Percentiles rank a stretch among this genome's conserved stretches.
Evolutionary conservation across 176 grass and related monocot species (phyloP).

Genomic region (Stipa capillata): DNA sequence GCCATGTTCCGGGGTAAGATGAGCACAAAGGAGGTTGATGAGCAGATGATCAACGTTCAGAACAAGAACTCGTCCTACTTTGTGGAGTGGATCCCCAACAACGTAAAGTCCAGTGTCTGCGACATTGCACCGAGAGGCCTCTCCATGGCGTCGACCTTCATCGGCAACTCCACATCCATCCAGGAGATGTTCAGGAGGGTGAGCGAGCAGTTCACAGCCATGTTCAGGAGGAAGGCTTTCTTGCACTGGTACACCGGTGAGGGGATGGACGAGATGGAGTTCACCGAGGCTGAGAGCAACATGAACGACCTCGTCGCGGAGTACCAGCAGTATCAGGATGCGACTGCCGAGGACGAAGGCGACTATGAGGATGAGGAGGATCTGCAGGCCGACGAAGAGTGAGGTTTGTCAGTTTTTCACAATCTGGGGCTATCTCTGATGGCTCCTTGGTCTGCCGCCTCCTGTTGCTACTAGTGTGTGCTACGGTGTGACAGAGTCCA

Average conservation of each 20-base stretch:
- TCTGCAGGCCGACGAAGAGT: constrained; percentile 6
- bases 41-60: constrained; percentile 72
- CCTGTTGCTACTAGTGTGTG: neutral
- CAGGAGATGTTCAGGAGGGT: constrained; percentile 68
- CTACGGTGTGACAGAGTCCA: neutral
- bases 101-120: constrained; percentile 59
- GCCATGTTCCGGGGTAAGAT: constrained; percentile 72
- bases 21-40: constrained; percentile 71
- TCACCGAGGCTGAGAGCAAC: constrained; percentile 80
- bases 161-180: constrained; percentile 62
- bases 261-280: constrained; percentile 96
- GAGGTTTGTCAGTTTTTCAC: neutral
- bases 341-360: constrained; percentile 40
- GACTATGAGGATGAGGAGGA: constrained; percentile 56
- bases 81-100: constrained; percentile 72
- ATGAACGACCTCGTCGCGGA: constrained; percentile 61
- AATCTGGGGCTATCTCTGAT: neutral
- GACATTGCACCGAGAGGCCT: constrained; percentile 44
- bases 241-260: constrained; percentile 91
- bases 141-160: constrained; percentile 63
- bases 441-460: neutral
- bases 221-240: constrained; percentile 95
- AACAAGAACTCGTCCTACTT: constrained; percentile 71
- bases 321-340: constrained; percentile 65
- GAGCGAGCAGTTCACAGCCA: constrained; percentile 90